Evolutionary conservation across 257 asterid genomes (phyloP).

Genomic region (Striga asiatica): DNA sequence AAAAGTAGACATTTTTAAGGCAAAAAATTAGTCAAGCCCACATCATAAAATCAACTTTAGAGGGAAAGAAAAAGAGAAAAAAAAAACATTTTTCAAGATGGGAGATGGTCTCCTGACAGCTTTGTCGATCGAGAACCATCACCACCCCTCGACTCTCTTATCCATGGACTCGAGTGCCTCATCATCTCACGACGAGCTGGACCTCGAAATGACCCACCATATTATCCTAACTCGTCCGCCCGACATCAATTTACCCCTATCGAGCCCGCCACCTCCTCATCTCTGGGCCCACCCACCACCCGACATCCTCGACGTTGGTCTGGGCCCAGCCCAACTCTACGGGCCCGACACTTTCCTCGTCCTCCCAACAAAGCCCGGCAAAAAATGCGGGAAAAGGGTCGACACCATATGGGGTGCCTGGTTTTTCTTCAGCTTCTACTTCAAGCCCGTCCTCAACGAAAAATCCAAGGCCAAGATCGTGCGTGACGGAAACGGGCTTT

Average conservation of each 20-base stretch:
- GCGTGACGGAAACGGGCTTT: conserved; percentile 67
- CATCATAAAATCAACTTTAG: conserved; percentile 5
- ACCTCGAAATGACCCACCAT: conserved; percentile 71
- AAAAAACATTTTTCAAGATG: conserved; percentile 34
- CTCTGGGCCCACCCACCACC: conserved; percentile 59
- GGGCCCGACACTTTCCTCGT: conserved; percentile 47
- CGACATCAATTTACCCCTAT: conserved; percentile 75
- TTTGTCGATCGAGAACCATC: conserved; percentile 73
- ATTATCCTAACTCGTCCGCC: conserved; percentile 65
- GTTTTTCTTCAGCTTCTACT: conserved; percentile 92
- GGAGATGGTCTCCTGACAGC: conserved; percentile 60
- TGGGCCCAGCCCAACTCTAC: conserved; percentile 52
- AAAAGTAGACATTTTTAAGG: conserved; percentile 16
- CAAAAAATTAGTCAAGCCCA: conserved; percentile 19
- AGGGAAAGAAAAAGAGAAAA: background rate
- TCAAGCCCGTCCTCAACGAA: conserved; percentile 69
- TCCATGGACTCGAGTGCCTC: conserved; percentile 94
- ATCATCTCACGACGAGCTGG: conserved; percentile 64
- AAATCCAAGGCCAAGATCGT: conserved; percentile 66
- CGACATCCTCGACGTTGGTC: conserved; percentile 81
- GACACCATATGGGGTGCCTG: conserved; percentile 98
- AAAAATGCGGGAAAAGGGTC: conserved; percentile 63
- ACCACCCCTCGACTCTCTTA: conserved; percentile 82
- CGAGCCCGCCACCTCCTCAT: conserved; percentile 70
- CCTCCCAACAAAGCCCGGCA: conserved; percentile 53